Conservation (phyloP, 441 rosid species). For the Croton laevigatus region DNA sequence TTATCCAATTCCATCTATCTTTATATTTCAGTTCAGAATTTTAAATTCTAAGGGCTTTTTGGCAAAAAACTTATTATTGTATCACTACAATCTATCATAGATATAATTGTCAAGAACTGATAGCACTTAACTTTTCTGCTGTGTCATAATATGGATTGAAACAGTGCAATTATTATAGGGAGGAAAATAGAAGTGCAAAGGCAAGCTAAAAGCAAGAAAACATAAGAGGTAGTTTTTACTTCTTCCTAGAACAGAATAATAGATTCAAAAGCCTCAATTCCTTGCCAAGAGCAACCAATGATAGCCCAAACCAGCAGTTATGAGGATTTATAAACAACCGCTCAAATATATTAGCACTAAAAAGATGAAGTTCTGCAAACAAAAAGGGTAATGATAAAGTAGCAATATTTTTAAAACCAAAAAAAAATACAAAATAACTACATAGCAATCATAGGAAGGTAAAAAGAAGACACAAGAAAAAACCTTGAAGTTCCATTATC, state of each 20-base stretch:
- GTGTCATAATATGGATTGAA: not conserved
- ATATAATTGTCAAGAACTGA: too few species aligned
- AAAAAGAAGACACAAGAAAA: not conserved
- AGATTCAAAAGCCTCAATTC: constrained; percentile 9
- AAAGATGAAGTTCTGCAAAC: not conserved
- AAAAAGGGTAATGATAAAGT: not conserved
- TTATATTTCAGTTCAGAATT: too few species aligned
- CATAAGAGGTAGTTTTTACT: not conserved
- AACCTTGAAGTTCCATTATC: constrained; percentile 8
- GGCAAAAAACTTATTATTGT: too few species aligned
- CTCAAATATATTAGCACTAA: not conserved
- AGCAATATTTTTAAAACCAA: not conserved
- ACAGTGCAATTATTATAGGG: not conserved
- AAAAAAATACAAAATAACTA: not conserved
- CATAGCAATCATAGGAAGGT: too few species aligned
- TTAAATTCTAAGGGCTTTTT: too few species aligned
- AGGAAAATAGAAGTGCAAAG: not conserved
- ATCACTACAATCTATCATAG: too few species aligned
- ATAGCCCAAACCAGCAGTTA: not conserved
- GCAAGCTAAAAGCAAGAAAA: not conserved
- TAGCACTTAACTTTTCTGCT: not conserved
- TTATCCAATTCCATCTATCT: too few species aligned
- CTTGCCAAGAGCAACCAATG: not conserved
- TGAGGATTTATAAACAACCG: not conserved
- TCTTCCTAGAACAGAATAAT: not conserved